Conservation (phyloP, 805 yeast genomes). For the Suhomyces pyralidae region DNA sequence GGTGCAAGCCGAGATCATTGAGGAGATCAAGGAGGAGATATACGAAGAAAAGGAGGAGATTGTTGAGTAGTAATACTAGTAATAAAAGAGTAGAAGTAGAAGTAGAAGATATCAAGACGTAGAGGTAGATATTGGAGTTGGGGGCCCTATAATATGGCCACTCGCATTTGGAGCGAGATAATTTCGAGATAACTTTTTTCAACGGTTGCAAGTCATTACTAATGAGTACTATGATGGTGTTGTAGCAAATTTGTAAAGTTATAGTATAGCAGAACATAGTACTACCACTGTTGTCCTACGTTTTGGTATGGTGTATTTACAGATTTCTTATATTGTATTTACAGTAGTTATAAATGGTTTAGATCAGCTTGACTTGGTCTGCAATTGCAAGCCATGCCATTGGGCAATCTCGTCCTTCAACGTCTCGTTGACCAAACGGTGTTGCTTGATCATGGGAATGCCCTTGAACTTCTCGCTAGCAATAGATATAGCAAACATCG, state of each 20-base stretch:
- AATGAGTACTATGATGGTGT: background rate
- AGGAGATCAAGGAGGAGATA: constrained; percentile 76
- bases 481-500: constrained; percentile 89
- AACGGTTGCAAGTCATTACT: background rate
- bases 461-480: constrained; percentile 76
- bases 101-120: background rate
- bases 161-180: too few species aligned
- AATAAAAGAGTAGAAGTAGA: background rate
- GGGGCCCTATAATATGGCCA: too few species aligned
- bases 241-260: too few species aligned
- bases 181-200: background rate
- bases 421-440: constrained; percentile 77
- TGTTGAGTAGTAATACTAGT: constrained; percentile 33
- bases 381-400: constrained; percentile 94
- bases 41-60: constrained; percentile 71
- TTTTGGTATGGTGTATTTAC: too few species aligned
- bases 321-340: too few species aligned
- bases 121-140: too few species aligned
- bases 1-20: constrained; percentile 53
- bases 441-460: constrained; percentile 83
- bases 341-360: background rate
- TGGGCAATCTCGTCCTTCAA: constrained; percentile 79
- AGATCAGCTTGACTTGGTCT: constrained; percentile 46
- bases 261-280: too few species aligned
- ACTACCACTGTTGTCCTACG: too few species aligned